phyloP scores from a whole-genome alignment of 441 rosid species.

The Pelargonium fulgidum region DNA sequence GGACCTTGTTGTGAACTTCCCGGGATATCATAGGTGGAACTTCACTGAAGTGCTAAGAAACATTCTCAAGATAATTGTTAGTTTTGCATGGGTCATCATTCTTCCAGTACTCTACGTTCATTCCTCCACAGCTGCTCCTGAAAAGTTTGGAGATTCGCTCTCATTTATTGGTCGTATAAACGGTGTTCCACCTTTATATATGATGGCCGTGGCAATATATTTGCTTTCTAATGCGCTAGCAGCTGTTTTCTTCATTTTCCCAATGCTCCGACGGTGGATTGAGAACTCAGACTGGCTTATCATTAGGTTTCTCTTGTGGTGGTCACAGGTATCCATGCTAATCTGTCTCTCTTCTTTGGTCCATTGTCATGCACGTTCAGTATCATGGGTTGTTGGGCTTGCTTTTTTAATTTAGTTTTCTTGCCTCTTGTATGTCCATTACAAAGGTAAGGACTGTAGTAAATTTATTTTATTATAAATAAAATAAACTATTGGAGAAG shows the following conservation, averaged over 20 bases:
- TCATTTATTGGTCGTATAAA: constrained; percentile 56
- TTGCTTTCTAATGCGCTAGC: constrained; percentile 70
- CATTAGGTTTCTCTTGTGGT: constrained; percentile 84
- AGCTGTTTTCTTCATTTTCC: constrained; percentile 78
- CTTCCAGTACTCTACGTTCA: constrained; percentile 71
- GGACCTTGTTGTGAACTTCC: constrained; percentile 86
- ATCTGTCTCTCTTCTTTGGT: constrained; percentile 1
- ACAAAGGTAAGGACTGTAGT: not conserved
- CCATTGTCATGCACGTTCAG: constrained; percentile 10
- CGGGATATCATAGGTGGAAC: constrained; percentile 88
- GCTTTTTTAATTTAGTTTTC: not conserved
- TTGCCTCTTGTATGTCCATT: too few relatives aligned
- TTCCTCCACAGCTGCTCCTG: constrained; percentile 45
- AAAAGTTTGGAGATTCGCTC: constrained; percentile 33
- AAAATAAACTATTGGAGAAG: not conserved
- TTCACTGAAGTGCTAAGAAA: constrained; percentile 72
- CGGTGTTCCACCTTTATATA: constrained; percentile 71
- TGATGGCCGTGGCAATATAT: constrained; percentile 69
- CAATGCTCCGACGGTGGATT: constrained; percentile 93
- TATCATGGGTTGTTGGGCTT: not conserved
- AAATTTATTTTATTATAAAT: too few relatives aligned
- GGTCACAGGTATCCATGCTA: constrained; percentile 76
- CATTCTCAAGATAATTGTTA: constrained; percentile 63
- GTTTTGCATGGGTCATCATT: constrained; percentile 68
- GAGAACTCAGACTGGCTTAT: constrained; percentile 96